Evolutionary conservation across 2,329 filamentous ascomycete genomes (phyloP).

Genomic region (Cladosporium sp.): DNA sequence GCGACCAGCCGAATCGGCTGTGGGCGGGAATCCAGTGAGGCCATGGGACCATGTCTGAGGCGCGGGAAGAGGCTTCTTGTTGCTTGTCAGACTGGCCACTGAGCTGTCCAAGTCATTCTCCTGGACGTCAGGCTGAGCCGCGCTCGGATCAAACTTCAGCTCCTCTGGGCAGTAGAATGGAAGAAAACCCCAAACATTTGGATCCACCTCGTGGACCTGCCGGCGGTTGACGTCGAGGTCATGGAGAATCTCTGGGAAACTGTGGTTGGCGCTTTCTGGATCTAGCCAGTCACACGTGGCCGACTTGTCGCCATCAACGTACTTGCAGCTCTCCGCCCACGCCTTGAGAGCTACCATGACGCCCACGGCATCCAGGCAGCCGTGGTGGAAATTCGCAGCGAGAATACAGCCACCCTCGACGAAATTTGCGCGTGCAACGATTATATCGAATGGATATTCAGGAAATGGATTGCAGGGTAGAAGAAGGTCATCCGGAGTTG

Average conservation of each 20-base stretch:
- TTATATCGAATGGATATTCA: neutral
- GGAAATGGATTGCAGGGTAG: neutral
- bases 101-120: neutral
- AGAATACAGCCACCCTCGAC: neutral
- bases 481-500: neutral
- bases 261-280: neutral
- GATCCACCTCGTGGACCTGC: neutral
- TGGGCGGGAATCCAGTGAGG: conserved; percentile 25
- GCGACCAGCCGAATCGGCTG: conserved; percentile 29
- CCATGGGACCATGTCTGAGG: neutral
- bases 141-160: neutral
- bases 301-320: neutral
- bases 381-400: conserved; percentile 1
- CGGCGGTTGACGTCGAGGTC: neutral
- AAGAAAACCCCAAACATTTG: neutral
- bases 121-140: neutral
- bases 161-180: neutral
- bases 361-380: conserved; percentile 1
- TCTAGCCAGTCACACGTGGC: conserved; percentile 2
- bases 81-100: neutral
- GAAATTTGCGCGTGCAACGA: neutral
- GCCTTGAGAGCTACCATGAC: conserved; percentile 11
- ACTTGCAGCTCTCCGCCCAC: conserved; percentile 9
- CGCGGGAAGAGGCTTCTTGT: neutral
- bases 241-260: neutral